A percentile compares a stretch with the other conserved stretches of the same genome.
Evolutionary conservation across 805 yeast genomes (phyloP).

Genomic region (Lachancea fermentati): DNA sequence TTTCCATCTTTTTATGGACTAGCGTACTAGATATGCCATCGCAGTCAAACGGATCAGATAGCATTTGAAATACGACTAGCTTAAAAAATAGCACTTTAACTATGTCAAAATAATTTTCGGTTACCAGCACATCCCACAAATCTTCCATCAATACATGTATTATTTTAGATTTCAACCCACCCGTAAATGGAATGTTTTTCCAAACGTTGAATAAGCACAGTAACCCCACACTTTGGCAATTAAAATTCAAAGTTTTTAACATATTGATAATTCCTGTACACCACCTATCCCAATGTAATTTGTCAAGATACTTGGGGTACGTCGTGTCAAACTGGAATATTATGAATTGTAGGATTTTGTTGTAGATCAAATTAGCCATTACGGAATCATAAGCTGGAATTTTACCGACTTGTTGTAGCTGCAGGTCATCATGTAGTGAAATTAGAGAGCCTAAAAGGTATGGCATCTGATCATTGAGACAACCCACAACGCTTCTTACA

Average conservation of each 20-base stretch:
- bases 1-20: slow-evolving; percentile 1
- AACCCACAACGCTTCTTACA: slow-evolving; percentile 17
- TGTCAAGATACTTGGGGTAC: slow-evolving; percentile 5
- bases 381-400: slow-evolving; percentile 26
- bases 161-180: slow-evolving; percentile 7
- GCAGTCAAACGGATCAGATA: background rate
- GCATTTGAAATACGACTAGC: slow-evolving; percentile 9
- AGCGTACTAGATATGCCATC: background rate
- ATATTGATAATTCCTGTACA: slow-evolving; percentile 19
- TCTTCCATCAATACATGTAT: slow-evolving; percentile 11
- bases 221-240: slow-evolving; percentile 23
- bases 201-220: slow-evolving; percentile 28
- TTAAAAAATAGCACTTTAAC: slow-evolving; percentile 9
- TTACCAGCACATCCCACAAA: slow-evolving; percentile 16
- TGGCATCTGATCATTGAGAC: slow-evolving; percentile 9
- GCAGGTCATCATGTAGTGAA: slow-evolving; percentile 20
- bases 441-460: slow-evolving; percentile 10
- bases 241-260: slow-evolving; percentile 22
- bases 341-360: slow-evolving; percentile 23
- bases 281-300: slow-evolving; percentile 28
- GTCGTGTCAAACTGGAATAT: slow-evolving; percentile 17
- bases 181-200: slow-evolving; percentile 17
- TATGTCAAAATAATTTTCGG: slow-evolving; percentile 16
- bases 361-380: slow-evolving; percentile 25
- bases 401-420: slow-evolving; percentile 16